A percentile compares a stretch with the other conserved stretches of the same genome.
These are phyloP conservation scores for Hydrangea macrophylla DNA, from an alignment of 148 eudicot species.

Conservation along the genomic window DNA sequence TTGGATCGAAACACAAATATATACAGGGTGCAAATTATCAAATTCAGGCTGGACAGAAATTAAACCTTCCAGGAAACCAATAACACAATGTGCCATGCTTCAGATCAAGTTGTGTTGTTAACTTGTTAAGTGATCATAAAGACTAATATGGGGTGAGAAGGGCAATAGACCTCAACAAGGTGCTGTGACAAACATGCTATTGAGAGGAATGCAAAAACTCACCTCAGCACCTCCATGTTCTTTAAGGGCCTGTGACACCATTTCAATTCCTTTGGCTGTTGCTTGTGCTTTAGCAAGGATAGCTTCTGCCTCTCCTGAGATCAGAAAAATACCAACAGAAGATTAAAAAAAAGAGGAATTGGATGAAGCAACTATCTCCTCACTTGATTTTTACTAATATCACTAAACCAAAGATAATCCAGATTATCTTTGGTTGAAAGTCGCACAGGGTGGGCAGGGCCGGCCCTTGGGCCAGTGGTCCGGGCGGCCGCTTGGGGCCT, in stretches of 20 bases:
- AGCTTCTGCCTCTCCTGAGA: constrained; percentile 84
- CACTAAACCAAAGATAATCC: too few species aligned
- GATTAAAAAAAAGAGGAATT: not conserved
- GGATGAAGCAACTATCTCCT: not conserved
- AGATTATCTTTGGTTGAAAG: too few species aligned
- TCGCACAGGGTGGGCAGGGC: too few species aligned
- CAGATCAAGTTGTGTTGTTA: not conserved
- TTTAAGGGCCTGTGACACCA: constrained; percentile 44
- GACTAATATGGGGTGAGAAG: not conserved
- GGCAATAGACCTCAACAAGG: not conserved
- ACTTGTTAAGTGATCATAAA: not conserved
- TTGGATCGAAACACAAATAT: not conserved
- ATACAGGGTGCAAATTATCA: not conserved
- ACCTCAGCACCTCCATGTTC: constrained; percentile 66
- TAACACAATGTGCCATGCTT: not conserved
- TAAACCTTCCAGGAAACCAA: not conserved
- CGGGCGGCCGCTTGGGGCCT: too few species aligned
- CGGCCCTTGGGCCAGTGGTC: too few species aligned
- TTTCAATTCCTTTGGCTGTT: constrained; percentile 45
- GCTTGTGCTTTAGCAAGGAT: constrained; percentile 54
- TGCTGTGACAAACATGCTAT: not conserved
- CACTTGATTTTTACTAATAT: too few species aligned
- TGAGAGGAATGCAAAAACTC: constrained; percentile 5
- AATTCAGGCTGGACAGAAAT: not conserved
- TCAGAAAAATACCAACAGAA: constrained; percentile 3